Conservation (phyloP, 208 protist species). For the Leishmania tropica region DNA sequence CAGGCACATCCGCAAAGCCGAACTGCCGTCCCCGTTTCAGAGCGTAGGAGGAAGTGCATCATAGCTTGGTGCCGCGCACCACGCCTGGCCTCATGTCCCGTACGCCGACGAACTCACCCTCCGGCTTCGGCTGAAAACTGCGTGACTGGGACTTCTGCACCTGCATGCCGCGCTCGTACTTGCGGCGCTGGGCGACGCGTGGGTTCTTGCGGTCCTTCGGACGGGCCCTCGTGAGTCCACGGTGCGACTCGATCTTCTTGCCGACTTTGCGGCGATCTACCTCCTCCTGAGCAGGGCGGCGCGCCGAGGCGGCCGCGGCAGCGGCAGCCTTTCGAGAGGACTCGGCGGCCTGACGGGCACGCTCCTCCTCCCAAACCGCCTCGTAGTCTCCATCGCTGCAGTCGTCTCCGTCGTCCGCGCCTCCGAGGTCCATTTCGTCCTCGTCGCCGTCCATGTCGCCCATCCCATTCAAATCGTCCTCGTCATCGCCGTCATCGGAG, state of each 20-base stretch:
- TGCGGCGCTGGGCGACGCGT: slow-evolving; percentile 84
- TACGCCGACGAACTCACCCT: slow-evolving; percentile 85
- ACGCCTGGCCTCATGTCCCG: slow-evolving; percentile 74
- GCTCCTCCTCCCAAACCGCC: slow-evolving; percentile 69
- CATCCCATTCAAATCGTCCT: not conserved
- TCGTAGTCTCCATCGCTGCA: slow-evolving; percentile 64
- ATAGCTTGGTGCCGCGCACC: slow-evolving; percentile 54
- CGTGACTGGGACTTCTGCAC: slow-evolving; percentile 86
- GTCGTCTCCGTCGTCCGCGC: slow-evolving; percentile 21
- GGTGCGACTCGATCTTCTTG: slow-evolving; percentile 89
- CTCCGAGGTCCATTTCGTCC: slow-evolving; percentile 29
- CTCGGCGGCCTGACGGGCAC: slow-evolving; percentile 40
- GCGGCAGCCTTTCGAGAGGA: slow-evolving; percentile 22
- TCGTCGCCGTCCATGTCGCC: slow-evolving; percentile 34
- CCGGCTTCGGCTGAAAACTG: slow-evolving; percentile 76
- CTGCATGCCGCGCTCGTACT: slow-evolving; percentile 86
- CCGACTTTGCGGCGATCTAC: slow-evolving; percentile 81
- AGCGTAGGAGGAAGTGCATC: not conserved
- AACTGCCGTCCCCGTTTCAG: not conserved
- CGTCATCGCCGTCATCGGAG: slow-evolving; percentile 19
- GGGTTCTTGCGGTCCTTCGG: slow-evolving; percentile 92
- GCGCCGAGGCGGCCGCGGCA: slow-evolving; percentile 3
- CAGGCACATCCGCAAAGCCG: not conserved
- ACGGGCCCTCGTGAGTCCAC: slow-evolving; percentile 85
- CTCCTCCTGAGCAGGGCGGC: slow-evolving; percentile 45